Base-by-base conservation (phyloP, 768 basidiomycete species). In the Pulveroboletus sp. region DNA sequence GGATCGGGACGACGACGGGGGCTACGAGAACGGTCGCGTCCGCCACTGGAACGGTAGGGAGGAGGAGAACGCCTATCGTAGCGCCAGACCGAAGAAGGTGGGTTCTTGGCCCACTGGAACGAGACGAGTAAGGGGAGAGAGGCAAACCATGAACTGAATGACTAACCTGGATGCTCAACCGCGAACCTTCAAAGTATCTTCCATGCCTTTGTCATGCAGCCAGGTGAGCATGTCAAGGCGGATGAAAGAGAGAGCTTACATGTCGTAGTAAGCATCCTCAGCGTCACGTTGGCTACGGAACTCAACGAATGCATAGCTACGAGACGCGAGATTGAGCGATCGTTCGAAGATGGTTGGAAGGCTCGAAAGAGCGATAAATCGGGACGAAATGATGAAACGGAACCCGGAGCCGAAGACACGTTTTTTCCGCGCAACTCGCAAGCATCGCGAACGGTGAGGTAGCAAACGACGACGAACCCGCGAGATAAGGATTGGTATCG, bases 251-350 rank as follows among this genome's bases (percentile, higher is more conserved):
- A 42, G 39, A 18, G 70, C 84, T 53, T 65, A 89, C 88, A 90
- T 89, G 52, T 89, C 86, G 62, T 86, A 81, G 68, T 89, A 89
- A 27, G 88, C 87, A 56, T 88, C 86, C 61, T 89, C 88, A 17
- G 88, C 88, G 61, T 89, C 86, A 37, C 84, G 81, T 42, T 78
- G 76, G 61, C 80, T 81, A 64, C 85, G 82, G 63, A 89, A 91
- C 67, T 91, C 88, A 64, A 91, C 82, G 68, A 91, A 91, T 50
- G 88, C 89, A 69, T 89, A 91, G 73, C 89, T 89, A 75, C 74
- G 74, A 70, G 67, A 71, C 64, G 71, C 73, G 68, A 71, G 60
- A 75, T 82, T 81, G 82, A 83, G 82, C 76, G 79, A 73, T 72
- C 67, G 75, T 66, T 21, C 61, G 50, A 54, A 61, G 59, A 54